A percentile compares a stretch with the other conserved stretches of the same genome.
phyloP scores from a whole-genome alignment of 257 asterid species.

The Lantana camara region DNA sequence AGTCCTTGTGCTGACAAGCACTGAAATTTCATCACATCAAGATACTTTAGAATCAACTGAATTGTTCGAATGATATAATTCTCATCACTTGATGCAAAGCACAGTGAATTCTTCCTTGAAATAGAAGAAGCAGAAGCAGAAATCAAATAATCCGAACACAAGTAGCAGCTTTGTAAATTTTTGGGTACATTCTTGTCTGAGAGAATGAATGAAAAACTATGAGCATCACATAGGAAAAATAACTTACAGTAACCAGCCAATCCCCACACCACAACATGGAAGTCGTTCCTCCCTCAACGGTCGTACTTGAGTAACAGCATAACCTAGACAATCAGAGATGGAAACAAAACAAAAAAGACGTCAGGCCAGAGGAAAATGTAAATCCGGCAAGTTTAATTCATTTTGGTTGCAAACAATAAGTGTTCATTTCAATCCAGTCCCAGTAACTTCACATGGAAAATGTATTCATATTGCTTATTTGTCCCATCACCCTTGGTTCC shows the following conservation, averaged over 20 bases:
- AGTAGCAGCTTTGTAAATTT: conserved; percentile 1
- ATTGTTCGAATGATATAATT: background rate
- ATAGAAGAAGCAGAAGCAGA: background rate
- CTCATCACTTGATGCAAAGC: background rate
- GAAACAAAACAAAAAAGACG: background rate
- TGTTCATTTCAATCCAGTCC: background rate
- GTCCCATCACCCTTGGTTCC: background rate
- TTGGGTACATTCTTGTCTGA: background rate
- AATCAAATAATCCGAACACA: conserved; percentile 10
- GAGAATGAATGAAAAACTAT: background rate
- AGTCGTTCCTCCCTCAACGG: conserved; percentile 62
- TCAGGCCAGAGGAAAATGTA: background rate
- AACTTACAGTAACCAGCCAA: conserved; percentile 93
- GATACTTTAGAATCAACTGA: background rate
- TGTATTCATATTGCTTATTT: background rate
- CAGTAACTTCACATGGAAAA: background rate
- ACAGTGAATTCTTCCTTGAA: background rate
- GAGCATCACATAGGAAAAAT: conserved; percentile 1
- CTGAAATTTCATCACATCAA: background rate
- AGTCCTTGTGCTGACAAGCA: background rate
- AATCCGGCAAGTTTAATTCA: background rate
- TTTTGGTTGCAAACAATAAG: conserved; percentile 3
- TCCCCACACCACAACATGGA: conserved; percentile 94
- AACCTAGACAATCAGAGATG: conserved; percentile 48
- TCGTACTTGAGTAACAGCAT: conserved; percentile 59